phyloP scores from a whole-genome alignment of 2,329 filamentous ascomycete genomes.

The Fonsecaea pugnacius region DNA sequence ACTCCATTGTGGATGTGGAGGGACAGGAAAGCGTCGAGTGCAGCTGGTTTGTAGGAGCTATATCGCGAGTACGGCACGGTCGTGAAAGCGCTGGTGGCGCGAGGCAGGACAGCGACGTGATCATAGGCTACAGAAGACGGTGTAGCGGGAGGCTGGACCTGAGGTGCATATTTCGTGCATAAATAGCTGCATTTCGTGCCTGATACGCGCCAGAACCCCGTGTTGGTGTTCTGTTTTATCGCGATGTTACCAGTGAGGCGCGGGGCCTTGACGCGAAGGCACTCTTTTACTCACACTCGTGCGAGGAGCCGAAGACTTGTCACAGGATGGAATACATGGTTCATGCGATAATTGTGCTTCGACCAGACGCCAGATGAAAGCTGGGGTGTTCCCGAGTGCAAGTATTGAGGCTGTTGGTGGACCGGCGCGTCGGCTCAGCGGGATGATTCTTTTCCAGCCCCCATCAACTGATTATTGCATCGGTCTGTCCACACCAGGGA shows the following conservation, averaged over 20 bases:
- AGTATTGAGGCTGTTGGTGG: not conserved
- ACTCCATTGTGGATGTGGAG: constrained; percentile 8
- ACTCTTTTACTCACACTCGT: not conserved
- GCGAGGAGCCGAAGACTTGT: not conserved
- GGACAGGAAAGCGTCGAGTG: constrained; percentile 20
- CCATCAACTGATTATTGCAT: not conserved
- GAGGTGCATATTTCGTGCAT: constrained; percentile 29
- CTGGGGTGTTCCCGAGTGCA: not conserved
- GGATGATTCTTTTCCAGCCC: not conserved
- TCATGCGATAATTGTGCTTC: not conserved
- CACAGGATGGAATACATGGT: not conserved
- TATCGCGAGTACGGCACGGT: constrained; percentile 37
- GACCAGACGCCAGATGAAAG: not conserved
- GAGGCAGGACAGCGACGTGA: constrained; percentile 25
- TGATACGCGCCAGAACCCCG: constrained; percentile 26
- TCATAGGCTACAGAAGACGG: constrained; percentile 25
- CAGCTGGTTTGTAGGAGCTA: constrained; percentile 32
- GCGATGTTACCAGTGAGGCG: not conserved
- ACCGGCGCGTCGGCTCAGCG: not conserved
- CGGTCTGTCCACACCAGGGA: constrained; percentile 3
- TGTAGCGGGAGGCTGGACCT: constrained; percentile 17
- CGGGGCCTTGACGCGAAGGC: constrained; percentile 6
- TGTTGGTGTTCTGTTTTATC: constrained; percentile 10
- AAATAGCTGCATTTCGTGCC: constrained; percentile 24
- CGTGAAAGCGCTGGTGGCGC: constrained; percentile 34